Base-by-base conservation (phyloP, 1,284 basidiomycete species). In the Volvariella surrecta region DNA sequence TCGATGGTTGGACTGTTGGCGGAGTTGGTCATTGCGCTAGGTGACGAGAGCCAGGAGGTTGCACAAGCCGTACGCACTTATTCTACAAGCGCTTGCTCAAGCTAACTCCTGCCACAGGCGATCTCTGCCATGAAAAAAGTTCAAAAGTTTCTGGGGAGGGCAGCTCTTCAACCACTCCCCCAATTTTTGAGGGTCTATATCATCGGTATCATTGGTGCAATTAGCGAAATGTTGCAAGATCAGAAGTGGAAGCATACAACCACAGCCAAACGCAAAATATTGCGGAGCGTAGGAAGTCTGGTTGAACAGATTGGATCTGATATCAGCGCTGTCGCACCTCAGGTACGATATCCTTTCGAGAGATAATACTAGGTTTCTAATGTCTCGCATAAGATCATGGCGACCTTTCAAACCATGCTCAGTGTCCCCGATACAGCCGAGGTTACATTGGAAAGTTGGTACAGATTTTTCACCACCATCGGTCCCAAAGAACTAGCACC, bases 361-460 rank as follows among this genome's bases (percentile, higher is more conserved):
- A 9, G n/a, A n/a, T 30, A 17, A 4, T n/a, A 35, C 17, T 32
- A 32, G 11, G n/a, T 32, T 15, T 32, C 44, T 52, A 37, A 43
- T 56, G 20, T 16, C 15, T 2, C 18, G 10, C 35, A 45, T 11
- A 52, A 96, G 91, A 85, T 99, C 53, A 92, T 99, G 84, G 92
- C 95, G 0, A 92, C 88, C n/a, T 74, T 99, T 34, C 95, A 97
- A 63, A 91, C 88, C 15, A 89, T 86, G 59, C 71, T 98, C 4
- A 66, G 71, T 34, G 70, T 84, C 7, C 73, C 76, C 0, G 83
- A 85, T 44, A 70, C 99, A 3, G 76, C 88, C 1, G 76, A 86
- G 45, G 80, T 82, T 3, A 89, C 91, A 0, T 70, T 99, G 2
- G 67, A 78, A 32, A 89, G 83, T 39, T 98, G 94, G 93, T 63